These are phyloP conservation scores for Coniochaeta sp. DNA, from an alignment of 2,329 filamentous ascomycete genomes.

Conservation along the genomic window DNA sequence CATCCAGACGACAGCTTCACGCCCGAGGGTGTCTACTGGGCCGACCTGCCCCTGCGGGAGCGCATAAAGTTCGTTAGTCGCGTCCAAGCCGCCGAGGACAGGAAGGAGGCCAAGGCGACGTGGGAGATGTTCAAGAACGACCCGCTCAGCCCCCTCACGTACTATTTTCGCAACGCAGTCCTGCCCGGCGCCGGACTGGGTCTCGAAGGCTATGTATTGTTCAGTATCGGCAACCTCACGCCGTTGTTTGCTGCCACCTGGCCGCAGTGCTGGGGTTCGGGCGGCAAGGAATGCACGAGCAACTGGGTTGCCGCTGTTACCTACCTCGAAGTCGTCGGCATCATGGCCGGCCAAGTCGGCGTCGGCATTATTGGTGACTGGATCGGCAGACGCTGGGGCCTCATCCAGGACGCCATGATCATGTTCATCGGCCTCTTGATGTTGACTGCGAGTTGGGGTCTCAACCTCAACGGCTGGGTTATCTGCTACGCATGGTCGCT, in stretches of 20 bases:
- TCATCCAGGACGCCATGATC: constrained; percentile 90
- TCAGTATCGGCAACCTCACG: constrained; percentile 90
- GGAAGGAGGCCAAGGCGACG: constrained; percentile 58
- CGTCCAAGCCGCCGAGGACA: constrained; percentile 64
- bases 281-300: constrained; percentile 56
- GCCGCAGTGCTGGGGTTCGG: constrained; percentile 66
- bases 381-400: constrained; percentile 87
- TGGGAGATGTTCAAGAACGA: constrained; percentile 80
- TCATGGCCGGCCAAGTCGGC: constrained; percentile 85
- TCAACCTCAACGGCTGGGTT: constrained; percentile 85
- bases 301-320: constrained; percentile 81
- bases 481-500: constrained; percentile 95
- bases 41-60: constrained; percentile 67
- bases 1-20: constrained; percentile 87
- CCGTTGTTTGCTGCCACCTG: constrained; percentile 74
- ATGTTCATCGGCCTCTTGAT: constrained; percentile 92
- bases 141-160: constrained; percentile 73
- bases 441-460: constrained; percentile 85
- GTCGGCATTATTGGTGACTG: constrained; percentile 69
- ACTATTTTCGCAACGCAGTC: constrained; percentile 86
- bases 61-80: constrained; percentile 68
- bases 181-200: constrained; percentile 87
- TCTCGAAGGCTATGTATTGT: constrained; percentile 91
- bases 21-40: constrained; percentile 82
- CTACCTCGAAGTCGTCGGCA: constrained; percentile 89